A percentile compares a stretch with the other conserved stretches of the same genome.
Evolutionary conservation across 2,329 filamentous ascomycete species (phyloP).

Genomic region (Phialophora chinensis): DNA sequence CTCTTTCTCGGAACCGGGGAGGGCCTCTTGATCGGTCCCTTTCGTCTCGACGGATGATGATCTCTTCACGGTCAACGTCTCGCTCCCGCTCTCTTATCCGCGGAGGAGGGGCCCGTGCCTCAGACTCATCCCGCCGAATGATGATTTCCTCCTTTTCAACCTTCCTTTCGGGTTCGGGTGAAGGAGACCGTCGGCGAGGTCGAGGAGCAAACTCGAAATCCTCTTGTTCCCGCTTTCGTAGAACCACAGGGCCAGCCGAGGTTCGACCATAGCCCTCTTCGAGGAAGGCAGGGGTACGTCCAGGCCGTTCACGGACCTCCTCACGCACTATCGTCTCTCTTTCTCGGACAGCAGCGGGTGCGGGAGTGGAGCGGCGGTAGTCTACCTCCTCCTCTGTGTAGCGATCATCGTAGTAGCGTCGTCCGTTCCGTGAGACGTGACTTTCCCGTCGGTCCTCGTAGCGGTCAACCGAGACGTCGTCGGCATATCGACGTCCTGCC

Average conservation of each 20-base stretch:
- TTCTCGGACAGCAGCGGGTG: constrained; percentile 49
- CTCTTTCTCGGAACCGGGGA: constrained; percentile 35
- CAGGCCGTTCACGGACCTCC: constrained; percentile 34
- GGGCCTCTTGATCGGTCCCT: constrained; percentile 23
- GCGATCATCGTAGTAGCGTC: constrained; percentile 54
- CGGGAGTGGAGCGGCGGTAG: constrained; percentile 53
- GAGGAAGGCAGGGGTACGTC: constrained; percentile 44
- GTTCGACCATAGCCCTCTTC: constrained; percentile 44
- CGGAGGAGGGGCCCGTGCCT: constrained; percentile 29
- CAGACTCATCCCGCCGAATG: constrained; percentile 26
- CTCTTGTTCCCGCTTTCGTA: constrained; percentile 43
- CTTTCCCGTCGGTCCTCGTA: constrained; percentile 55
- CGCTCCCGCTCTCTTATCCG: constrained; percentile 36
- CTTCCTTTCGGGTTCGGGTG: constrained; percentile 38
- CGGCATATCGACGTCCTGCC: constrained; percentile 53
- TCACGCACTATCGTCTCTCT: constrained; percentile 43
- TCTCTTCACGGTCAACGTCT: constrained; percentile 42
- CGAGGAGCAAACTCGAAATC: constrained; percentile 42
- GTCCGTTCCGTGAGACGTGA: constrained; percentile 51
- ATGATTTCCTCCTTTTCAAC: constrained; percentile 46
- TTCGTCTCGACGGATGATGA: constrained; percentile 46
- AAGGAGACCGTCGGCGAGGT: constrained; percentile 38
- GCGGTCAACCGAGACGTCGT: constrained; percentile 48
- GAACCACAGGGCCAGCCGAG: constrained; percentile 43
- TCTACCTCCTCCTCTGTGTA: constrained; percentile 58